phyloP scores from a whole-genome alignment of 306 rosid genomes.

The Herpetospermum pedunculosum region DNA sequence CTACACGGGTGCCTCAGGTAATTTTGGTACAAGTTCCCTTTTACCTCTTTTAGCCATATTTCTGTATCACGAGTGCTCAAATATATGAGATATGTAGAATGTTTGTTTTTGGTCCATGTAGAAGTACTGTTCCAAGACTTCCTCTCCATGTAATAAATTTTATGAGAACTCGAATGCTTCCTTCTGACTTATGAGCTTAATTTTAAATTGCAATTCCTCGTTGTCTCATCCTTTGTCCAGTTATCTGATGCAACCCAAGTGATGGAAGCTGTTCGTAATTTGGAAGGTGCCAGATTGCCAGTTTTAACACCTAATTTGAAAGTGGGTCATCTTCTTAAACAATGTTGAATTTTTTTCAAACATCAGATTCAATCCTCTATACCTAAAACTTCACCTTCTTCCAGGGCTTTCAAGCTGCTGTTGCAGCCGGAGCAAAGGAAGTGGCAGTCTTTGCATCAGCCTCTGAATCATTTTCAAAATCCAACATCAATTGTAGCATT shows the following conservation, averaged over 20 bases:
- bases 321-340: conserved; percentile 23
- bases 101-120: neutral
- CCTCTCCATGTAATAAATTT: neutral
- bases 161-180: neutral
- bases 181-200: neutral
- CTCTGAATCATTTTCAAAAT: conserved; percentile 80
- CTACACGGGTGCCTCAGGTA: conserved; percentile 97
- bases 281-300: conserved; percentile 60
- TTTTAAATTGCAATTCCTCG: neutral
- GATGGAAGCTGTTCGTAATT: conserved; percentile 49
- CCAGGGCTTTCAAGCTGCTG: conserved; percentile 81
- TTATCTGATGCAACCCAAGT: conserved; percentile 82
- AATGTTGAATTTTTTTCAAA: neutral
- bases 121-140: neutral
- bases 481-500: conserved; percentile 79
- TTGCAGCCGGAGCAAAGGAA: conserved; percentile 84
- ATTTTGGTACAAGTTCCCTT: neutral
- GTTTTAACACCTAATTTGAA: conserved; percentile 81
- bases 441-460: conserved; percentile 86
- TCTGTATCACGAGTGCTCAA: neutral
- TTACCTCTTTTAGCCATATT: neutral
- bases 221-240: conserved; percentile 15
- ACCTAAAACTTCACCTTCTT: conserved; percentile 13
- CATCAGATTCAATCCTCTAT: conserved; percentile 4
- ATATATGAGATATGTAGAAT: neutral